phyloP scores from a whole-genome alignment of 2,329 filamentous ascomycete genomes.

The Chrysosporium queenslandicum region DNA sequence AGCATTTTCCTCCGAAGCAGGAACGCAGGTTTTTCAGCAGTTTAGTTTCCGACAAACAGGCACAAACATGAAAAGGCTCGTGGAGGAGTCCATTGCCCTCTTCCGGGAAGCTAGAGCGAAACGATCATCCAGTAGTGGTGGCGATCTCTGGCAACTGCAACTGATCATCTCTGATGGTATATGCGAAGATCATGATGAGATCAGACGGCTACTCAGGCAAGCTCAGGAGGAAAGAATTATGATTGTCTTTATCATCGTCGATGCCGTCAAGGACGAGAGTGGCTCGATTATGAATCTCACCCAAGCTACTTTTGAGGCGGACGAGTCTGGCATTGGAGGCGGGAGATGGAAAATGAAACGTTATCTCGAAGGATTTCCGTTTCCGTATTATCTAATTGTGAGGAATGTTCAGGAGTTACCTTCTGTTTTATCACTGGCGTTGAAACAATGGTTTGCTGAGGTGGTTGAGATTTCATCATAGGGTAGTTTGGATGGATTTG shows the following conservation, averaged over 20 bases:
- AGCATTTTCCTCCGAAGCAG: constrained; percentile 70
- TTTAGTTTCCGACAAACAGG: constrained; percentile 78
- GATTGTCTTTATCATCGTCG: constrained; percentile 96
- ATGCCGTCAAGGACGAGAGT: constrained; percentile 44
- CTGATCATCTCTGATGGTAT: constrained; percentile 90
- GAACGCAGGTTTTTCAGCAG: constrained; percentile 70
- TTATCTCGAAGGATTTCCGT: constrained; percentile 93
- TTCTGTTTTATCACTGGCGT: constrained; percentile 69
- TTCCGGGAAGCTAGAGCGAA: constrained; percentile 68
- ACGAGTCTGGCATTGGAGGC: constrained; percentile 50
- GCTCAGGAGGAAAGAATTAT: constrained; percentile 92
- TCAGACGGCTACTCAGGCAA: constrained; percentile 71
- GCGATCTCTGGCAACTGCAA: constrained; percentile 87
- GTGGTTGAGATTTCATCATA: constrained; percentile 43
- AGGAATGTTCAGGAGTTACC: constrained; percentile 86
- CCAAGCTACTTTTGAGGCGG: constrained; percentile 69
- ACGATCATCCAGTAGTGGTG: constrained; percentile 43
- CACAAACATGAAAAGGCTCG: constrained; percentile 73
- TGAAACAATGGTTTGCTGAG: constrained; percentile 92
- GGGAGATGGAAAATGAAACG: constrained; percentile 68
- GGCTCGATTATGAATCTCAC: constrained; percentile 71
- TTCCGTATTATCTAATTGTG: constrained; percentile 93
- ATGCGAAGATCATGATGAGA: constrained; percentile 77
- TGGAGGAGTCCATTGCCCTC: constrained; percentile 65
- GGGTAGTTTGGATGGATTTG: constrained; percentile 5